These are phyloP conservation scores for Dryas integrifolia DNA, from an alignment of 331 rosid species.

Conservation along the genomic window DNA sequence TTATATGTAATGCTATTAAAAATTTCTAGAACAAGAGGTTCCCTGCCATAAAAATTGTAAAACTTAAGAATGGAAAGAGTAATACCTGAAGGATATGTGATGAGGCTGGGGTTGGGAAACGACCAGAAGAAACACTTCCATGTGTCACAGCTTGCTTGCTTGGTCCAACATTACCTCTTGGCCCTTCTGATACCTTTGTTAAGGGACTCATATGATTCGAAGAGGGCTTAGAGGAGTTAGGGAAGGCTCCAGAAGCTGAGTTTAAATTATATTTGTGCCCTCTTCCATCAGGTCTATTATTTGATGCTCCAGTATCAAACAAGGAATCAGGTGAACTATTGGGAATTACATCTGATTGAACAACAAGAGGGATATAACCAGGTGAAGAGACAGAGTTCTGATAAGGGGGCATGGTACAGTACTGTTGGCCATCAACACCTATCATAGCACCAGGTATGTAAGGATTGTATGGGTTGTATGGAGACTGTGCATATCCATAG, in stretches of 20 bases:
- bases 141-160: constrained; percentile 50
- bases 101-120: constrained; percentile 49
- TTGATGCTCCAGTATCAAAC: constrained; percentile 48
- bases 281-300: constrained; percentile 64
- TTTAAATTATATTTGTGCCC: constrained; percentile 50
- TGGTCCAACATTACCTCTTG: constrained; percentile 53
- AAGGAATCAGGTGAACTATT: constrained; percentile 51
- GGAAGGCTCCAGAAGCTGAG: constrained; percentile 56
- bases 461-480: constrained; percentile 96
- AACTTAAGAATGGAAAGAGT: neutral
- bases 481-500: constrained; percentile 97
- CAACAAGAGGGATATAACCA: constrained; percentile 59
- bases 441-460: constrained; percentile 93
- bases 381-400: constrained; percentile 63
- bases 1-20: neutral
- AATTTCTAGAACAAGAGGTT: neutral
- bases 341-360: constrained; percentile 59
- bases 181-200: constrained; percentile 58
- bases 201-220: constrained; percentile 54
- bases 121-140: constrained; percentile 54
- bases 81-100: constrained; percentile 62
- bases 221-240: constrained; percentile 48
- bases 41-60: neutral
- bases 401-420: constrained; percentile 61
- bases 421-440: constrained; percentile 79